A percentile compares a stretch with the other conserved stretches of the same genome.
These are phyloP conservation scores for sweet orange (Citrus sinensis) DNA, from an alignment of 345 rosid species.

Conservation along the genomic window DVS_A1.0 CM039167.1:18650001-18650500, in stretches of 20 bases:
- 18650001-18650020: too few relatives aligned
- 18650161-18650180: neutral
- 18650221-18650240: too few relatives aligned
- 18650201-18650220: too few relatives aligned
- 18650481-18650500: neutral
- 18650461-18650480: neutral
- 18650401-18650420: too few relatives aligned
- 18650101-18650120: neutral
- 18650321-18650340: neutral
- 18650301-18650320: neutral
- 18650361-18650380: neutral
- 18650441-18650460: conserved; percentile 8
- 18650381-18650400: neutral
- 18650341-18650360: neutral
- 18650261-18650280: neutral
- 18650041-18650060: neutral
- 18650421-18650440: neutral
- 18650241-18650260: neutral
- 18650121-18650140: neutral
- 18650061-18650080: neutral
- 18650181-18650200: neutral
- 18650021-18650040: neutral
- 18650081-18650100: neutral
- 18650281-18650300: neutral
- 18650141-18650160: neutral